phyloP scores from a whole-genome alignment of 225 moss, liverwort and hornwort species.

The Neckera pumila region DNA sequence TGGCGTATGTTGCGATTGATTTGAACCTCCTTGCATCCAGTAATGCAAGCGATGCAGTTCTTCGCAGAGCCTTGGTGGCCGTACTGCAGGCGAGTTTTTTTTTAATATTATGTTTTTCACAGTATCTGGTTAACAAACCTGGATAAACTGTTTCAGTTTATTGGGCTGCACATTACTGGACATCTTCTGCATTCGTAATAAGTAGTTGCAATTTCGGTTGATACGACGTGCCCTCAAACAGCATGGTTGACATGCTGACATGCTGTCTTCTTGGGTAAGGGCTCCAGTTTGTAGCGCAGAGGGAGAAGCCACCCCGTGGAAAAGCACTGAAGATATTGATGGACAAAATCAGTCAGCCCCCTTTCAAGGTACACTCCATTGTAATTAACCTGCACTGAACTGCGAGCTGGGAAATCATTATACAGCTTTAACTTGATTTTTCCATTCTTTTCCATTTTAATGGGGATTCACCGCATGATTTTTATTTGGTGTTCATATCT shows the following conservation, averaged over 20 bases:
- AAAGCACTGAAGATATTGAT: slow-evolving; percentile 53
- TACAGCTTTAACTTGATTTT: background rate
- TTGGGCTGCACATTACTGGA: background rate
- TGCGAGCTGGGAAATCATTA: background rate
- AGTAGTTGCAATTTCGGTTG: background rate
- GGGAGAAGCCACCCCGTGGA: slow-evolving; percentile 76
- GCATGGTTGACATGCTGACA: background rate
- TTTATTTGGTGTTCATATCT: background rate
- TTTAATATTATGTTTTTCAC: background rate
- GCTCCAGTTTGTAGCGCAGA: slow-evolving; percentile 77
- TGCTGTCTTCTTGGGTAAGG: background rate
- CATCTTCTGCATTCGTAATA: background rate
- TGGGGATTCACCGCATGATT: background rate
- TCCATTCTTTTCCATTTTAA: background rate
- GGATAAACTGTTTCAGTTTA: background rate
- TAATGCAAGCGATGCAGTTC: slow-evolving; percentile 51
- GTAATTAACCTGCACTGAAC: background rate
- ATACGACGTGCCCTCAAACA: background rate
- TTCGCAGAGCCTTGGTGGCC: slow-evolving; percentile 60
- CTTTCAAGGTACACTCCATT: slow-evolving; percentile 25
- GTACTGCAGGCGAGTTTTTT: slow-evolving; percentile 61
- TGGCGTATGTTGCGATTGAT: slow-evolving; percentile 58
- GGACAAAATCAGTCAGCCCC: slow-evolving; percentile 38
- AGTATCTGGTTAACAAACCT: background rate
- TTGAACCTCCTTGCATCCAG: slow-evolving; percentile 39